A percentile compares a stretch with the other conserved stretches of the same genome.
Evolutionary conservation across 441 rosid species (phyloP).

Genomic region (Jatropha multifida): DNA sequence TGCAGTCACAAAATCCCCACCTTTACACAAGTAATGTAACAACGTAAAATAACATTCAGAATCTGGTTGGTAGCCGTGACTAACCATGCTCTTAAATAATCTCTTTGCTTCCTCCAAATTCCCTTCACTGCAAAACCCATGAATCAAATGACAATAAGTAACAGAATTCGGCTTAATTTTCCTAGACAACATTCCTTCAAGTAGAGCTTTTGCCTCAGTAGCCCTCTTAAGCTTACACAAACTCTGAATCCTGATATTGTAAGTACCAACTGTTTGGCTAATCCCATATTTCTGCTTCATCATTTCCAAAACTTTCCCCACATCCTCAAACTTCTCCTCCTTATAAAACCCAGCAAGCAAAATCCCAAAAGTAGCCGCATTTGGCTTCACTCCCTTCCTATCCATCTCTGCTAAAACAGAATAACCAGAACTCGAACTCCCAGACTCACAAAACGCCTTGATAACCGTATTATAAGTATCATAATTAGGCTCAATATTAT

Average conservation of each 20-base stretch:
- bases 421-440: conserved; percentile 54
- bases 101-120: conserved; percentile 61
- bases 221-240: conserved; percentile 61
- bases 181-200: conserved; percentile 51
- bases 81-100: conserved; percentile 55
- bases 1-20: conserved; percentile 60
- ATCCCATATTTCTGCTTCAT: conserved; percentile 55
- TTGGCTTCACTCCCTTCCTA: conserved; percentile 53
- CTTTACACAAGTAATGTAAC: conserved; percentile 54
- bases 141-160: conserved; percentile 61
- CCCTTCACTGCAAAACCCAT: conserved; percentile 66
- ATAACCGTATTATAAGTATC: conserved; percentile 64
- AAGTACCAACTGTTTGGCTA: conserved; percentile 34
- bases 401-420: conserved; percentile 77
- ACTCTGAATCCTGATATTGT: conserved; percentile 65
- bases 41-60: conserved; percentile 54
- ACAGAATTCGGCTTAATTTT: conserved; percentile 53
- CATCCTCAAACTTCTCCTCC: conserved; percentile 71
- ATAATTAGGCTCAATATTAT: conserved; percentile 51
- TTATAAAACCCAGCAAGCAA: conserved; percentile 62
- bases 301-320: conserved; percentile 57
- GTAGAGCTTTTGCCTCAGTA: conserved; percentile 54
- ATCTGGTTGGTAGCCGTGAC: conserved; percentile 48
- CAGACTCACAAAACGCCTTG: conserved; percentile 60
- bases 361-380: conserved; percentile 43